Conservation (phyloP, 768 basidiomycete genomes). For the Leucocoprinus leucothites region DNA sequence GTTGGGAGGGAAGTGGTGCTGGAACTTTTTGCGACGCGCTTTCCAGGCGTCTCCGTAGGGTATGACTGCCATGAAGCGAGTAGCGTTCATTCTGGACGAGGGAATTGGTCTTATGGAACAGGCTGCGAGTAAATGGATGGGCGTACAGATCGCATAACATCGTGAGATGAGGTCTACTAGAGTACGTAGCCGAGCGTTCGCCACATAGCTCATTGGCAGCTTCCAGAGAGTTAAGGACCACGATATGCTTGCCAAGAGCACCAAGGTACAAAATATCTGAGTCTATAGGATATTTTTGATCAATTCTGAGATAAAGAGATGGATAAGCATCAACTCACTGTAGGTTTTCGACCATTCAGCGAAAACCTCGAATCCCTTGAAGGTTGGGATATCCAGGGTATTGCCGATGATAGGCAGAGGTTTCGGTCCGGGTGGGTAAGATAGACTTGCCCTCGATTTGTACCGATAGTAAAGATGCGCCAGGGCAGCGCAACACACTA, state of each 20-base stretch:
- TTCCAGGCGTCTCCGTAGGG: constrained; percentile 40
- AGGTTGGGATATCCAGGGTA: constrained; percentile 18
- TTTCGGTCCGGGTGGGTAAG: constrained; percentile 21
- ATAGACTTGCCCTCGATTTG: background rate
- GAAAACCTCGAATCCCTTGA: constrained; percentile 9
- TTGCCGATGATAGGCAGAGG: constrained; percentile 19
- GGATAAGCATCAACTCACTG: background rate
- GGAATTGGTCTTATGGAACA: too few relatives aligned
- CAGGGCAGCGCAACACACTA: background rate
- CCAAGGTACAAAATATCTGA: constrained; percentile 14
- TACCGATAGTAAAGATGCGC: background rate
- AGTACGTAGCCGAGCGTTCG: background rate
- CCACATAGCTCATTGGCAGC: background rate
- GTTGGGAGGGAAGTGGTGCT: constrained; percentile 34
- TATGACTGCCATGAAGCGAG: constrained; percentile 26
- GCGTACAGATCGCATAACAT: constrained; percentile 6
- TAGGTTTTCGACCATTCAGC: constrained; percentile 18
- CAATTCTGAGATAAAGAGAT: too few relatives aligned
- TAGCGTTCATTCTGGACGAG: constrained; percentile 34
- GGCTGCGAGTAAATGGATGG: background rate
- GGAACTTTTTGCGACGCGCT: constrained; percentile 35
- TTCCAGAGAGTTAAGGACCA: constrained; percentile 13
- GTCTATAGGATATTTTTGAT: constrained; percentile 1
- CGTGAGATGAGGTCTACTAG: constrained; percentile 1
- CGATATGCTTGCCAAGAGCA: constrained; percentile 14